Conservation (phyloP, 345 rosid genomes). For the Sonneratia caseolaris region DNA sequence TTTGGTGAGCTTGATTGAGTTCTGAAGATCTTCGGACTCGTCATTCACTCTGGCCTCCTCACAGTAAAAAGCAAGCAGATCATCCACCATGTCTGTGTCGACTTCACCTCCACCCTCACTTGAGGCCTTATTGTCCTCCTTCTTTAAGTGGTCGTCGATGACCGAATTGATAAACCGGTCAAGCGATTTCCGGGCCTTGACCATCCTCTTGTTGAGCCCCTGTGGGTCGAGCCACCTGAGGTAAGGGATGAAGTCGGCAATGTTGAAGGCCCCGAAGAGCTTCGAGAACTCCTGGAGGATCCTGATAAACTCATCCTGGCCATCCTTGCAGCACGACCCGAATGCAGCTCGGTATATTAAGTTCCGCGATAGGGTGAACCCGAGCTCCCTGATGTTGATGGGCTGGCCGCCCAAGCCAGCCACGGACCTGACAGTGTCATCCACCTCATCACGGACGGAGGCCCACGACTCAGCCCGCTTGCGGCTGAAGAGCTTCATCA, state of each 20-base stretch:
- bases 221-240: constrained; percentile 48
- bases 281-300: constrained; percentile 83
- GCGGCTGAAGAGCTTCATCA: constrained; percentile 73
- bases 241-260: constrained; percentile 69
- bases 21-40: constrained; percentile 29
- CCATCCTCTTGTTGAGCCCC: constrained; percentile 38
- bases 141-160: constrained; percentile 59
- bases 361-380: constrained; percentile 53
- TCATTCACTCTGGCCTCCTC: constrained; percentile 20
- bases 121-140: constrained; percentile 12
- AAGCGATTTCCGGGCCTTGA: constrained; percentile 46
- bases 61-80: constrained; percentile 56
- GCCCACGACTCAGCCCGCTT: constrained; percentile 81
- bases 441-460: constrained; percentile 72
- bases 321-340: constrained; percentile 47
- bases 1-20: constrained; percentile 46
- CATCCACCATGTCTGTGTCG: constrained; percentile 77
- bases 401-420: constrained; percentile 26
- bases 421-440: constrained; percentile 27
- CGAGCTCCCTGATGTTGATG: constrained; percentile 63
- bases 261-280: constrained; percentile 80
- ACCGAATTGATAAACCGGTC: constrained; percentile 70
- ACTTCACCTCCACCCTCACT: constrained; percentile 8
- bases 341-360: constrained; percentile 75
- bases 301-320: constrained; percentile 56